Evolutionary conservation across 345 rosid species (phyloP).

Genomic region (Citrus hindsii): DNA sequence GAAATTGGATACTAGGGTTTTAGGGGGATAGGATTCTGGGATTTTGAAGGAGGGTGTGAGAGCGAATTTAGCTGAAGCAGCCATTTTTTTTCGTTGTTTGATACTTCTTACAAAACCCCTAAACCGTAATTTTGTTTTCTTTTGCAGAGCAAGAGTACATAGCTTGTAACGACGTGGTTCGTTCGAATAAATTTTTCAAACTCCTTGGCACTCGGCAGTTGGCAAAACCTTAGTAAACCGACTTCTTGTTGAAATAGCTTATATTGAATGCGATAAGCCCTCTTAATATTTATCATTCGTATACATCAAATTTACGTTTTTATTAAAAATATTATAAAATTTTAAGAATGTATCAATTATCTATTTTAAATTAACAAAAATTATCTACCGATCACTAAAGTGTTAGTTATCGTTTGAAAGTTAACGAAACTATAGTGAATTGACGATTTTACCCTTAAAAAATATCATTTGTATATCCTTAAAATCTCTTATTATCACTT

Average conservation of each 20-base stretch:
- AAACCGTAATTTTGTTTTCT: background rate
- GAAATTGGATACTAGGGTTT: constrained; percentile 4
- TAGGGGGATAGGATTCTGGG: constrained; percentile 16
- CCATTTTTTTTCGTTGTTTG: constrained; percentile 18
- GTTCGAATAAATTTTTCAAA: too few species aligned
- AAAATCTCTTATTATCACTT: too few species aligned
- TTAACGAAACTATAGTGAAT: too few species aligned
- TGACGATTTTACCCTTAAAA: too few species aligned
- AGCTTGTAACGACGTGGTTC: background rate
- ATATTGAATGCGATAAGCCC: too few species aligned
- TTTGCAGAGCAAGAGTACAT: background rate
- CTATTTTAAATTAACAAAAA: too few species aligned
- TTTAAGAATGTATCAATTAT: too few species aligned
- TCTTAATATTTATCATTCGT: too few species aligned
- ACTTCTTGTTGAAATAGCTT: too few species aligned
- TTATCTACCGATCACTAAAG: accelerated
- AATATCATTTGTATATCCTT: accelerated
- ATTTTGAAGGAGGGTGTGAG: constrained; percentile 8
- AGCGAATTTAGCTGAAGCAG: constrained; percentile 3
- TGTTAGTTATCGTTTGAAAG: accelerated
- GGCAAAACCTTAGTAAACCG: too few species aligned
- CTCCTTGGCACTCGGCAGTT: too few species aligned
- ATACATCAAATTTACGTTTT: accelerated
- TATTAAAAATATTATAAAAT: too few species aligned
- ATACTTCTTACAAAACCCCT: background rate